Evolutionary conservation across 2,329 filamentous ascomycete genomes (phyloP).

Genomic region (Aureobasidium sp.): DNA sequence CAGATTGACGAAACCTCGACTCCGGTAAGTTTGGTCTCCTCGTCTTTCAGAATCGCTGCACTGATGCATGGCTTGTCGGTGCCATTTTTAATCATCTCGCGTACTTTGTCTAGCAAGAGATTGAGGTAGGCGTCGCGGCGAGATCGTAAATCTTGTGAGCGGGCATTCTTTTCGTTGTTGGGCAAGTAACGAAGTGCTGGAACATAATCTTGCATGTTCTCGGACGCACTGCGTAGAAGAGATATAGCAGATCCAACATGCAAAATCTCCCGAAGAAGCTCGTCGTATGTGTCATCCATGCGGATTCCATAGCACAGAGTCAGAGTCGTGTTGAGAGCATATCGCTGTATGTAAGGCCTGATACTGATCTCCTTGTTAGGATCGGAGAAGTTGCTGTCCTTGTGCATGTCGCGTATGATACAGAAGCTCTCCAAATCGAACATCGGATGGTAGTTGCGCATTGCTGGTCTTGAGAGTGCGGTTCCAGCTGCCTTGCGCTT

Average conservation of each 20-base stretch:
- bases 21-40: constrained; percentile 46
- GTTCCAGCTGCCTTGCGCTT: constrained; percentile 47
- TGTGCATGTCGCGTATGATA: constrained; percentile 42
- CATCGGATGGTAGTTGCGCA: constrained; percentile 46
- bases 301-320: constrained; percentile 50
- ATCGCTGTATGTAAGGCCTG: constrained; percentile 47
- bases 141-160: constrained; percentile 41
- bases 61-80: constrained; percentile 50
- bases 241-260: constrained; percentile 48
- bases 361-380: constrained; percentile 40
- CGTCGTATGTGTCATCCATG: constrained; percentile 49
- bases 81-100: constrained; percentile 45
- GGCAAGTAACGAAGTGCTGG: constrained; percentile 45
- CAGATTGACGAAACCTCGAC: constrained; percentile 51
- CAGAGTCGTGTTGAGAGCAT: constrained; percentile 48
- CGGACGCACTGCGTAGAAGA: constrained; percentile 44
- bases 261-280: constrained; percentile 46
- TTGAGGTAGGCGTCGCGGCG: constrained; percentile 46
- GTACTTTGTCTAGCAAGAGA: constrained; percentile 43
- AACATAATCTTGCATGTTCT: constrained; percentile 50
- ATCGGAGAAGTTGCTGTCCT: constrained; percentile 34
- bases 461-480: constrained; percentile 40
- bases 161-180: constrained; percentile 45
- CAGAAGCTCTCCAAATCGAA: constrained; percentile 49
- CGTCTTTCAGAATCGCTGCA: constrained; percentile 48